Base-by-base conservation (phyloP, 2,329 filamentous ascomycete genomes). In the Fusarium ambrosium region DNA sequence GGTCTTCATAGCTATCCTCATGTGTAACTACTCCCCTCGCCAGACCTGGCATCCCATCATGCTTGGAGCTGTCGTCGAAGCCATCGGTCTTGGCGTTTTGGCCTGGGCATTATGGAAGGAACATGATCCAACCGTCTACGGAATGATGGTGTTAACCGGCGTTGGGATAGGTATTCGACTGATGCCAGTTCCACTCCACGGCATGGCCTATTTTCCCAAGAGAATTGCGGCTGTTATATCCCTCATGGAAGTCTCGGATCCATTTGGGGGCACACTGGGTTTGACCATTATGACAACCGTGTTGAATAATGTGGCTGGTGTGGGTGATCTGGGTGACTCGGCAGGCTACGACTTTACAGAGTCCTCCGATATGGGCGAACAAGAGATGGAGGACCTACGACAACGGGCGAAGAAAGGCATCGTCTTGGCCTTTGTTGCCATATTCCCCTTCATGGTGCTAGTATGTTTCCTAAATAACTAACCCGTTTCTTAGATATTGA, bases 31-130 rank as follows among this genome's bases (percentile, higher is more conserved):
- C 11, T 37, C 13, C 8, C 53, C 20, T 1, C 53, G 29, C 4
- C 53, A 58, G 16, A 58, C 53, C n/a, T 58, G 53, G 32, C 53
- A 58, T 6, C 53, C 53, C 4, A 58, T 58, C 32, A 58, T 58
- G 53, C 32, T 58, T 18, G 53, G 53, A 1, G 53, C 29, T 10
- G 9, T 58, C 2, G 6, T 58, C 20, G 53, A 58, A 24, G 53
- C 20, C 4, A 37, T 58, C 1, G 53, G 53, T 8, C n/a, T 58
- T 20, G 53, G 29, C 6, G 14, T 58, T 6, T 20, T 58, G 6
- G 20, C 53, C 4, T 58, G 53, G 53, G 53, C 53, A 6, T 37
- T 58, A 4, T 58, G 53, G 53, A 58, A 58, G 20, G 53, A 58
- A 14, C 29, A 58, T 8, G 53, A 58, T 37, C n/a, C 53, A 36